Evolutionary conservation across 1,139 yeast genomes (phyloP).

Genomic region (Groenewaldozyma sp.): DNA sequence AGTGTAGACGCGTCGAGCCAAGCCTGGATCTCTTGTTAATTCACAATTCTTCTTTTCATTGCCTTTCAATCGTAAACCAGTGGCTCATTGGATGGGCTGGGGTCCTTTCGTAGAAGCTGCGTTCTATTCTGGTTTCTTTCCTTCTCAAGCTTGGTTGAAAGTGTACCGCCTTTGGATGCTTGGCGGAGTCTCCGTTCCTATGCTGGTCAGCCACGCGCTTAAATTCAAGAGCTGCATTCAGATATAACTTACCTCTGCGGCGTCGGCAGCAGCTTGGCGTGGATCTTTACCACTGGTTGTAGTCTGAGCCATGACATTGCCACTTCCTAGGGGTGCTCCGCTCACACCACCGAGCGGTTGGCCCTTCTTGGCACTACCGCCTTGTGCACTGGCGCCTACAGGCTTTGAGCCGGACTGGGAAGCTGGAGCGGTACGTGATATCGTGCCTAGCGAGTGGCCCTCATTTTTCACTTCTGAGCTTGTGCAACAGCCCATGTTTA

Average conservation of each 20-base stretch:
- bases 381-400: too few relatives aligned
- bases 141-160: conserved; percentile 22
- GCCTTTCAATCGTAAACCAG: conserved; percentile 22
- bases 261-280: conserved; percentile 19
- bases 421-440: background rate
- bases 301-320: too few relatives aligned
- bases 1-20: too few relatives aligned
- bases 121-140: conserved; percentile 17
- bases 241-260: conserved; percentile 19
- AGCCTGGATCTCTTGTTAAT: too few relatives aligned
- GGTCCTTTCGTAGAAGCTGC: conserved; percentile 15
- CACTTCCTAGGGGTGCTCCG: background rate
- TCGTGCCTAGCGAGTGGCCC: background rate
- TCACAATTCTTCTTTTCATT: background rate
- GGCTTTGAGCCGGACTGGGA: background rate
- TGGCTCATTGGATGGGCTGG: conserved; percentile 8
- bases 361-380: background rate
- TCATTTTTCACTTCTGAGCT: conserved; percentile 5
- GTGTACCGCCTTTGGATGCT: conserved; percentile 16
- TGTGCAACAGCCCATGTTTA: conserved; percentile 5
- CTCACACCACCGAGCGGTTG: background rate
- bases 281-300: conserved; percentile 11
- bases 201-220: too few relatives aligned
- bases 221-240: too few relatives aligned
- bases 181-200: background rate